These are phyloP conservation scores for Zychaea mexicana DNA, from an alignment of 371 early-diverging fungal species.

Conservation along the genomic window DNA sequence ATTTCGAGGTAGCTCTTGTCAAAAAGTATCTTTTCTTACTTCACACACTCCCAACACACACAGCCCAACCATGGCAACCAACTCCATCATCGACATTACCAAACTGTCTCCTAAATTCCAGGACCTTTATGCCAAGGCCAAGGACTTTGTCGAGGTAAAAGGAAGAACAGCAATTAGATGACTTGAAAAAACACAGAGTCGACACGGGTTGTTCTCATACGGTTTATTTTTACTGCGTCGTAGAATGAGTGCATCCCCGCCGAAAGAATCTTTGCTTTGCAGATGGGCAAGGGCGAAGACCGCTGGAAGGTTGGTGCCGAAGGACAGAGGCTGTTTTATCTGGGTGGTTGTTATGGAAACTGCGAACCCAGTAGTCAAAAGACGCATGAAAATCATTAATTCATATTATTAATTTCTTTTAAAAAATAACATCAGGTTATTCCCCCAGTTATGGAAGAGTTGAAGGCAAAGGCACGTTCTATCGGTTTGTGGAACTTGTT, in stretches of 20 bases:
- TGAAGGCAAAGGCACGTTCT: slow-evolving; percentile 84
- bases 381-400: neutral
- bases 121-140: slow-evolving; percentile 68
- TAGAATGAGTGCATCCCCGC: slow-evolving; percentile 96
- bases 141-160: slow-evolving; percentile 78
- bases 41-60: neutral
- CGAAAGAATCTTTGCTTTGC: slow-evolving; percentile 72
- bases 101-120: slow-evolving; percentile 67
- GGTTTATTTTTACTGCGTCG: slow-evolving; percentile 27
- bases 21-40: neutral
- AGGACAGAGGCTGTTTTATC: neutral
- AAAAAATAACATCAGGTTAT: slow-evolving; percentile 48
- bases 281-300: slow-evolving; percentile 74
- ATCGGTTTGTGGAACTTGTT: slow-evolving; percentile 97
- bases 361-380: too few relatives aligned
- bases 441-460: slow-evolving; percentile 85
- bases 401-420: slow-evolving; percentile 5
- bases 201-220: neutral
- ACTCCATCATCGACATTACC: slow-evolving; percentile 43
- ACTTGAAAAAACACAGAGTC: too few relatives aligned
- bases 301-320: slow-evolving; percentile 81
- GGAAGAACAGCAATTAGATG: too few relatives aligned
- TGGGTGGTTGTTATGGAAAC: too few relatives aligned
- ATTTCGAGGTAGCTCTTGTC: neutral
- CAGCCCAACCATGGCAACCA: slow-evolving; percentile 39